Conservation (phyloP, 768 basidiomycete genomes). For the Calocybe cyanea region DNA sequence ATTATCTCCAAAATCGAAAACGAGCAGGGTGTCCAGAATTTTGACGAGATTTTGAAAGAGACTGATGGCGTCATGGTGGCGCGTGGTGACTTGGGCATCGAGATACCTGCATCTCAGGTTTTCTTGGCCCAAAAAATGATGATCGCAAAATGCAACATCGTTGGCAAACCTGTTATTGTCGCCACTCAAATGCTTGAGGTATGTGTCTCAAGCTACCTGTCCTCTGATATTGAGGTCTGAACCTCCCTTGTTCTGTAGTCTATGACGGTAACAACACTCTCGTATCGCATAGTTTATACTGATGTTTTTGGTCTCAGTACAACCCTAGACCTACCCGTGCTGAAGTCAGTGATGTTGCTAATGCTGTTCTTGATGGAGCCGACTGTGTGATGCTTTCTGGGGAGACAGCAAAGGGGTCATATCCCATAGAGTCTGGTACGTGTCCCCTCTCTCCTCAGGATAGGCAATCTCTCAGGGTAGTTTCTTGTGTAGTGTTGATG, state of each 20-base stretch:
- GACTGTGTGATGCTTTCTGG: conserved; percentile 99
- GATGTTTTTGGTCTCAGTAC: conserved; percentile 49
- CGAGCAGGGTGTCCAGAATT: conserved; percentile 98
- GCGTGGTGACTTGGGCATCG: conserved; percentile 98
- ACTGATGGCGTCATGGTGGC: conserved; percentile 99
- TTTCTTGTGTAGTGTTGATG: conserved; percentile 71
- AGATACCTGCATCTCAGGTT: conserved; percentile 98
- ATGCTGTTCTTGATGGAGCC: conserved; percentile 96
- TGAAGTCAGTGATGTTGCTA: conserved; percentile 98
- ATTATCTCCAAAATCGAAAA: conserved; percentile 99
- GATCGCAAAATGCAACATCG: conserved; percentile 98
- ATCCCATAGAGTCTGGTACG: conserved; percentile 92
- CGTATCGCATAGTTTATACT: background rate
- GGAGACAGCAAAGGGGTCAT: conserved; percentile 96
- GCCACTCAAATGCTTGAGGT: conserved; percentile 99
- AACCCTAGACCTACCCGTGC: conserved; percentile 99
- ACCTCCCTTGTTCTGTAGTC: conserved; percentile 49
- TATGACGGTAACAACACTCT: conserved; percentile 71
- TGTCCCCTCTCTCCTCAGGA: conserved; percentile 4
- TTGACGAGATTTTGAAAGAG: conserved; percentile 95
- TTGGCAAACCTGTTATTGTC: conserved; percentile 96
- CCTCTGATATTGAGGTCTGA: conserved; percentile 12
- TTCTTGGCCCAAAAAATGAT: conserved; percentile 99
- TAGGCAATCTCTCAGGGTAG: background rate
- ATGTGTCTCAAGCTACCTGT: conserved; percentile 13